Evolutionary conservation across 2,329 filamentous ascomycete genomes (phyloP).

Genomic region (Colletotrichum horii): DNA sequence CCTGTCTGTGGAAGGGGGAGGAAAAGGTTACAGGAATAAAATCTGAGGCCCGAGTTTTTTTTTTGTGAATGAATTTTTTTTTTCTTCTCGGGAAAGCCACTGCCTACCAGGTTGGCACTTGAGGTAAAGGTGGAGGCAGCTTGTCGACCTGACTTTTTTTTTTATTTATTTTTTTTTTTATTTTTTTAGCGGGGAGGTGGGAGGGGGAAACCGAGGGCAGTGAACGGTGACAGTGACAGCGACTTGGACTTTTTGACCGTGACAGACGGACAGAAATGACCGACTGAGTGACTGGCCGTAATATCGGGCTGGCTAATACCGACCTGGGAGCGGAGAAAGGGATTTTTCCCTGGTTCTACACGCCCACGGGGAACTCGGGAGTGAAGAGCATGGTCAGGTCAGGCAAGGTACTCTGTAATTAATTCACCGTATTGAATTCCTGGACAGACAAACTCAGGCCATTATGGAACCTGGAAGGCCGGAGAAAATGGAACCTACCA

Average conservation of each 20-base stretch:
- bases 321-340: not conserved
- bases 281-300: not conserved
- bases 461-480: not conserved
- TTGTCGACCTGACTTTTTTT: slow-evolving; percentile 14
- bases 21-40: slow-evolving; percentile 21
- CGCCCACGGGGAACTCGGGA: not conserved
- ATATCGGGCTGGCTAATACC: not conserved
- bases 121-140: slow-evolving; percentile 18
- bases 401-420: not conserved
- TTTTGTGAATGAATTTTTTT: slow-evolving; percentile 25
- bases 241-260: not conserved
- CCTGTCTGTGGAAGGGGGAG: slow-evolving; percentile 6
- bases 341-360: not conserved
- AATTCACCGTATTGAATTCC: not conserved
- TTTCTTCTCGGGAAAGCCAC: slow-evolving; percentile 18
- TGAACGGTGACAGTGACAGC: not conserved
- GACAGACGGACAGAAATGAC: not conserved
- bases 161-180: not conserved
- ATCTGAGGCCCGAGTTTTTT: slow-evolving; percentile 23
- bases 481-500: not conserved
- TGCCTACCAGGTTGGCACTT: slow-evolving; percentile 20
- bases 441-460: not conserved
- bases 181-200: slow-evolving; percentile 1
- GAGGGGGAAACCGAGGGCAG: not conserved
- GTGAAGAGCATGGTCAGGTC: not conserved